Evolutionary conservation across 23 red algal species (phyloP), one percentile per base, ranked within the genome.

Genomic region (Pyropia yezoensis): DNA sequence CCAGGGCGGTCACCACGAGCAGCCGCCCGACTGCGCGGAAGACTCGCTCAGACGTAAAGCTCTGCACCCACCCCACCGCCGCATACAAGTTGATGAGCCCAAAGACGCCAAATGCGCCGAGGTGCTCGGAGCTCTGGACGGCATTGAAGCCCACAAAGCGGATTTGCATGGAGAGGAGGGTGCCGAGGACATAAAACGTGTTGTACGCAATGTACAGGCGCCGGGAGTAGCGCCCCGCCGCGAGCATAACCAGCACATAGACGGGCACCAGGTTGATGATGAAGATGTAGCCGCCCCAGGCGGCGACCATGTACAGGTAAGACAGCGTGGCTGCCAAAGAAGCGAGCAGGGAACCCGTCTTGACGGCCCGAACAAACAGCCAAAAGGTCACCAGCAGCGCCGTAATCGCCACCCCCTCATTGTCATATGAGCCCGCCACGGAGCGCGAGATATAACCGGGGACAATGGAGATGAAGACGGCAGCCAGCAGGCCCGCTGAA

Each of bases 221-320:
- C 11, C 87, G 79, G 29, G 94, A 91, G 59, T 91, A 98, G 4
- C 94, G 69, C 47, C 94, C 94, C 23, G 69, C 55, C 33, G 83
- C 64, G 7, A 98, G 61, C 94, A 98, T 88, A 0, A 90, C 85
- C 20, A 98, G 64, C 27, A 98, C 94, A 61, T 98, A 98, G 19
- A 98, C 80, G 3, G 94, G 94, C 39, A 90, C 88, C 34, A 98
- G 53, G 75, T 98, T 98, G 62, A 89, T 98, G 18, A 98, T 75
- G 74, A 98, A 98, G 52, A 98, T 88, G 75, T 98, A 98, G 20
- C 94, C 94, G 59, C 94, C 94, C 94, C 94, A 98, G 57, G 78
- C 79, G 14, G 94, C 76, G 9, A 98, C 94, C 94, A 98, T 98
- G 83, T 98, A 98, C 71, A 98, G 60, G 53, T 98, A 98, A 13